Evolutionary conservation across 495 filamentous ascomycete species (phyloP).

Genomic region (Lasiosphaeriaceae sp.): DNA sequence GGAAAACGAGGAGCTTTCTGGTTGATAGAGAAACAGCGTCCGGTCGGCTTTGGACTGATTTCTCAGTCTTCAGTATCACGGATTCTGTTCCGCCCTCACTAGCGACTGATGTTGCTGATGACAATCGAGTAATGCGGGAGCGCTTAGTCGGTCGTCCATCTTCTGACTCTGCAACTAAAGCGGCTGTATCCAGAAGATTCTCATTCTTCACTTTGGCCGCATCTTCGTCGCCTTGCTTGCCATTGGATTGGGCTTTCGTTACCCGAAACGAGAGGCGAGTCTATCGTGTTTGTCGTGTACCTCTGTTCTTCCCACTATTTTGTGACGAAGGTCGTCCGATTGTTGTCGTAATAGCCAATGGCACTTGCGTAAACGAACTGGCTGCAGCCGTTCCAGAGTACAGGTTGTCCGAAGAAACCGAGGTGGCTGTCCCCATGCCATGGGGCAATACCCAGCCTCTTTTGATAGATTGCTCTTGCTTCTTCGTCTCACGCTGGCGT

Average conservation of each 20-base stretch:
- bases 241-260: background rate
- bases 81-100: background rate
- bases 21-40: background rate
- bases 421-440: constrained; percentile 30
- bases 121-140: background rate
- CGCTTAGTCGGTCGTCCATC: background rate
- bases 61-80: background rate
- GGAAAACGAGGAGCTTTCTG: background rate
- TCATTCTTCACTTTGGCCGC: background rate
- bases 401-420: background rate
- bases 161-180: background rate
- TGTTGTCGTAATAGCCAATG: background rate
- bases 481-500: background rate
- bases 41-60: background rate
- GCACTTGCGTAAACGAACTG: background rate
- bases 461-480: constrained; percentile 16
- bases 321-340: too few species aligned
- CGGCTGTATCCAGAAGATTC: background rate
- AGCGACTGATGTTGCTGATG: background rate
- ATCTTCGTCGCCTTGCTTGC: background rate
- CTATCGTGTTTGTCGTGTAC: background rate
- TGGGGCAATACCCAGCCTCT: constrained; percentile 38
- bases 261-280: background rate
- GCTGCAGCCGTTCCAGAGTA: background rate
- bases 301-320: too few species aligned